These are phyloP conservation scores for Spathaspora hagerdaliae DNA, from an alignment of 805 yeast genomes.

Conservation along the genomic window DNA sequence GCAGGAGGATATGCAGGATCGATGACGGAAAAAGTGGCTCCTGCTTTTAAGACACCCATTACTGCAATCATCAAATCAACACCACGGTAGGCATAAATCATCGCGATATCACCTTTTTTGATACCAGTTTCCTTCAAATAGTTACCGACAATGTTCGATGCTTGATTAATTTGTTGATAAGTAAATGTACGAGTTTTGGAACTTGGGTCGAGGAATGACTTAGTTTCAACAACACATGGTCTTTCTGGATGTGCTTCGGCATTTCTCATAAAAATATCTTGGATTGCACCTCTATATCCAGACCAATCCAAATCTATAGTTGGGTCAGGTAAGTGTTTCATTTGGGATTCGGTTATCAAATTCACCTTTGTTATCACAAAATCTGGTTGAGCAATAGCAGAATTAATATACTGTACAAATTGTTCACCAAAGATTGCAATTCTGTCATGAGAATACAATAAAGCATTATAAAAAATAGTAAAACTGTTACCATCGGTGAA, in stretches of 20 bases:
- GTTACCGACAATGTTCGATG: constrained; percentile 91
- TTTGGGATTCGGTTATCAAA: constrained; percentile 67
- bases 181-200: constrained; percentile 68
- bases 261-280: constrained; percentile 87
- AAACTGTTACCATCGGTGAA: constrained; percentile 35
- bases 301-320: constrained; percentile 84
- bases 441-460: constrained; percentile 69
- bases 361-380: constrained; percentile 55
- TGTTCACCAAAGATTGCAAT: constrained; percentile 71
- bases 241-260: constrained; percentile 83
- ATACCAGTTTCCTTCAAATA: constrained; percentile 79
- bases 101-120: constrained; percentile 87
- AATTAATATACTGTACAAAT: constrained; percentile 48
- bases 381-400: constrained; percentile 32
- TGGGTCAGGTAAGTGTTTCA: constrained; percentile 74
- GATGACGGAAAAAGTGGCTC: constrained; percentile 96
- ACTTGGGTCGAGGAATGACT: constrained; percentile 53
- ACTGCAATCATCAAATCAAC: constrained; percentile 96
- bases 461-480: constrained; percentile 64
- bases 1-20: constrained; percentile 99
- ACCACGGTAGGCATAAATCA: constrained; percentile 97
- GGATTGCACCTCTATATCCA: constrained; percentile 91
- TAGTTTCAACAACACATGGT: constrained; percentile 90
- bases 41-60: constrained; percentile 97
- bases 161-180: constrained; percentile 84